Percentiles rank a stretch among this genome's conserved stretches.
Evolutionary conservation across 2,329 filamentous ascomycete species (phyloP).

Genomic region (Fusarium goolgardi): DNA sequence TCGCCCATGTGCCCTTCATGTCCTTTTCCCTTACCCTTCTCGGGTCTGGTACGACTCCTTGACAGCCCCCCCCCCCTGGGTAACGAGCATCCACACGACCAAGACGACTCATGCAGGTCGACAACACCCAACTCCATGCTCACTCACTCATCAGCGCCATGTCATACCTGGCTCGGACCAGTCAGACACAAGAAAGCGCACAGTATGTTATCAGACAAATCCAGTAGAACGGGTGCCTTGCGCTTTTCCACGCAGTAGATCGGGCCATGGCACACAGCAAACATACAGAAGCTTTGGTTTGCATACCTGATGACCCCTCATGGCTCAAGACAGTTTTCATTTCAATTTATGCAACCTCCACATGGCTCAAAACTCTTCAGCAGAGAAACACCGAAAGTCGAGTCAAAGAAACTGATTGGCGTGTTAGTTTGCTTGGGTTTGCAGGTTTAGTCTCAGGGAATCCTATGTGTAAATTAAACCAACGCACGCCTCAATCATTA

Average conservation of each 20-base stretch:
- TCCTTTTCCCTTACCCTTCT: conserved; percentile 17
- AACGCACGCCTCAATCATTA: not conserved
- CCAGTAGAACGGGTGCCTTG: conserved; percentile 44
- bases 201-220: conserved; percentile 36
- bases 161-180: conserved; percentile 39
- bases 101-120: conserved; percentile 43
- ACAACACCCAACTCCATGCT: conserved; percentile 37
- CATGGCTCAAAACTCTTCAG: conserved; percentile 26
- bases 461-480: no score
- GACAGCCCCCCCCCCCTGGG: conserved; percentile 36
- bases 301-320: conserved; percentile 37
- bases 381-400: conserved; percentile 23
- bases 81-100: conserved; percentile 39
- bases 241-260: conserved; percentile 38
- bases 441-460: not conserved
- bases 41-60: conserved; percentile 23
- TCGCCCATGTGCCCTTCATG: conserved; percentile 29
- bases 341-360: conserved; percentile 36
- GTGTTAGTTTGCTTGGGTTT: conserved; percentile 13
- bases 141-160: conserved; percentile 32
- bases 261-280: conserved; percentile 38
- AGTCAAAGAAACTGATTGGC: conserved; percentile 28
- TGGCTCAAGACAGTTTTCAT: conserved; percentile 17
- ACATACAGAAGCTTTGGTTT: conserved; percentile 21
- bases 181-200: conserved; percentile 36